Evolutionary conservation across 225 moss, liverwort and hornwort species (phyloP).

Genomic region (Anthoceros angustus): DNA sequence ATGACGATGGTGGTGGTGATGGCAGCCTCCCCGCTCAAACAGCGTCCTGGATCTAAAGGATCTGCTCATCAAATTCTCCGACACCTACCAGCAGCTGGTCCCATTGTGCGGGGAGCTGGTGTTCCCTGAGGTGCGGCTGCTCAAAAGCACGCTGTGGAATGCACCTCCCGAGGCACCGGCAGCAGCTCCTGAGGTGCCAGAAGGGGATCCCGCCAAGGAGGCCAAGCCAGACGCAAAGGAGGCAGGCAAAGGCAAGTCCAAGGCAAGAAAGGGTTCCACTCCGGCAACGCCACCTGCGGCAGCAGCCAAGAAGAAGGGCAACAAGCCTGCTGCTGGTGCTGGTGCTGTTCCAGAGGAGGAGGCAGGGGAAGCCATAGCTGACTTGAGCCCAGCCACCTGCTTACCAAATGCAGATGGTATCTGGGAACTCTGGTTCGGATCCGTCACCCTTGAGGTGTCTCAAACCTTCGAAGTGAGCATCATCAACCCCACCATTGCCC

Average conservation of each 20-base stretch:
- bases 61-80: too few relatives aligned
- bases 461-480: neutral
- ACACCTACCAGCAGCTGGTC: neutral
- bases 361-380: neutral
- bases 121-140: neutral
- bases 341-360: neutral
- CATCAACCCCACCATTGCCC: slow-evolving; percentile 1
- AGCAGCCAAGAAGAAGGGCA: too few relatives aligned
- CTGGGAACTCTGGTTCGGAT: neutral
- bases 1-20: too few relatives aligned
- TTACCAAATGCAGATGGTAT: neutral
- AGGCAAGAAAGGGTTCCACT: too few relatives aligned
- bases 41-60: too few relatives aligned
- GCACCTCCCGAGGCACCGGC: neutral
- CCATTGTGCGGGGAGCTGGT: neutral
- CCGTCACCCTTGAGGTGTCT: neutral
- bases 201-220: neutral
- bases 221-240: too few relatives aligned
- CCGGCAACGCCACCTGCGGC: too few relatives aligned
- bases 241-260: too few relatives aligned
- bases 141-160: neutral
- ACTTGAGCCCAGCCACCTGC: neutral
- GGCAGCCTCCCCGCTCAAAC: too few relatives aligned
- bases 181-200: neutral
- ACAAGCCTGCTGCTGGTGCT: neutral